Base-by-base conservation (phyloP, 129 eudicot genomes). In the Flaveria brownii region DNA sequence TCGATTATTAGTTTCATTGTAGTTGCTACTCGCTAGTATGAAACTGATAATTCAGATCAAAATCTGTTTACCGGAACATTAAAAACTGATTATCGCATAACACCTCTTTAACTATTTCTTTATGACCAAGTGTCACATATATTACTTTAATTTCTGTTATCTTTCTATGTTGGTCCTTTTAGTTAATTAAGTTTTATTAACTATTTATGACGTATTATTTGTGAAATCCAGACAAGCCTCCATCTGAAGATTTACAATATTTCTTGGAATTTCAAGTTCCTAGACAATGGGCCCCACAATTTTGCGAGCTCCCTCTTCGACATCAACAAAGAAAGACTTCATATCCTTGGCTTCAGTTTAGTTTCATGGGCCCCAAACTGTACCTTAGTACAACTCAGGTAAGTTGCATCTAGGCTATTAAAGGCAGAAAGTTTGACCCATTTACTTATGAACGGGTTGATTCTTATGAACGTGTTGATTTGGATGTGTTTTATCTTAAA, bases 251-350 rank as follows among this genome's bases (percentile, higher is more conserved):
- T 80, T 78, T 92, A 70, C 96, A 82, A 68, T 86, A 73, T 75
- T 92, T 92, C 81, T 87, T 92, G 90, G 97, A 92, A 62, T 92
- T 92, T 78, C 97, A 92, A 86, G 97, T 92, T 72, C 97, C 97
- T 0, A 74, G 90, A 65, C 93, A 89, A 75, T 92, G 97, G 97
- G 91, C 93, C 64, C 97, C 97, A n/a, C 60, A 84, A 77, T 89
- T 85, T 71, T 87, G 89, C 73, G 96, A 89, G 82, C 86, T 92
- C 36, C 97, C 97, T 71, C 93, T 89, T 59, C 85, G 90, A 74
- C 97, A 92, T 84, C 96, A 86, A 81, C 87, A 90, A 82, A 85
- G 78, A 71, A 86, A 72, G 79, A 25, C 87, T 16, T 86, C 93
- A 42, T 82, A 86, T 22, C 91, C 93, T 39, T 59, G 67, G 9